Base-by-base conservation (phyloP, 2,329 filamentous ascomycete species). In the Xylaria digitata region DNA sequence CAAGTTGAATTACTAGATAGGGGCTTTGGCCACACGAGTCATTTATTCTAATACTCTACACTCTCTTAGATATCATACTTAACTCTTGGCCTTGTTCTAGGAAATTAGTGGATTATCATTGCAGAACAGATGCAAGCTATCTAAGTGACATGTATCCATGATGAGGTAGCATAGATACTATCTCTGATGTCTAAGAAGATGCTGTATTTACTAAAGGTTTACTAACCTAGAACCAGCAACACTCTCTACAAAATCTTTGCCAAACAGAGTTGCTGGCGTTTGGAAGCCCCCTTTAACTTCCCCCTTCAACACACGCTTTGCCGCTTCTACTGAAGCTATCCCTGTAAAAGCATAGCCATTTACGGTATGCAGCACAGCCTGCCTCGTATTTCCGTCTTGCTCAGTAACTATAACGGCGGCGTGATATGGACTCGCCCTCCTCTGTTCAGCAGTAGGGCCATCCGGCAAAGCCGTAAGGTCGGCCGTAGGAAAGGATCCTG, bases 321-420 rank as follows among this genome's bases (percentile, higher is more conserved):
- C 68, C 4, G 70, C 70, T 34, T 72, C 65, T 11, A 70, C 58
- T 1, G 73, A 69, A 2, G 70, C 71, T 21, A 66, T 42, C 0
- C 65, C 40, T 1, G 71, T 74, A 49, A 73, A 73, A 5, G 66
- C 67, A 49, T 74, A 74, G 2, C 72, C 72, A 49, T 74, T 74
- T 1, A 70, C 70, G 1, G 61, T 72, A 26, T 74, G 70, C 11
- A 73, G 58, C 2, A 67, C 63, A n/a, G 69, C 70, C 1, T 23
- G 46, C 5, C 15, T 62, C 1, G 46, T 48, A 32, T 19, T 23
- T 4, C 67, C 63, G 50, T 71, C 61, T 15, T 50, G 34, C 2
- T 26, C 32, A 17, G 63, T 66, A 6, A 70, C 57, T 19, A 21
- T 11, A 9, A 72, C 70, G 9, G 71, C 48, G 15, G 69, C 73